Evolutionary conservation across 768 basidiomycete species (phyloP), one percentile per base, ranked within the genome.

Genomic region (Tulasnella calospora): DNA sequence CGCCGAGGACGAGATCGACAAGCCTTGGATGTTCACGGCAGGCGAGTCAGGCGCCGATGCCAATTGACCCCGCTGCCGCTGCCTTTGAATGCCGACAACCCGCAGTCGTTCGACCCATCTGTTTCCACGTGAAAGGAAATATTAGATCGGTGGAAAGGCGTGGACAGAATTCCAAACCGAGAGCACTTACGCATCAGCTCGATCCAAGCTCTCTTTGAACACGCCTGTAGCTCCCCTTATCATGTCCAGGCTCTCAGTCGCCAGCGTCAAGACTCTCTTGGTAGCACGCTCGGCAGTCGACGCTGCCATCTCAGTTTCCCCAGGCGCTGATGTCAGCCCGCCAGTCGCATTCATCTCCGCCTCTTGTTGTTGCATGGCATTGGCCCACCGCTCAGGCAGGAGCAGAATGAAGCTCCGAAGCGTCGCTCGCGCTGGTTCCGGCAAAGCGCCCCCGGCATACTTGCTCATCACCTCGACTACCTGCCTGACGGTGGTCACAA

Each of bases 191-290:
- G 92, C 89, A 83, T 96, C 95, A 40, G 95, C 95, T 76, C 92
- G 87, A 83, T 96, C 94, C 83, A 96, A 86, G 80, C 91, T 93
- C 79, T 96, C 95, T 82, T 91, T 92, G 79, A 96, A 92, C 33
- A 96, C 94, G 5, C 89, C 88, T n/a, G 94, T 94, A 38, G 96
- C 94, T 38, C 93, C 90, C 38, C 91, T 87, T 87, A 97, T 90
- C 94, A 96, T 96, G 82, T 97, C 95, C 84, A 97, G 82, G 82
- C 94, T 95, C 86, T 97, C 96, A 19, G 92, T 92, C 17, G 95
- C 94, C 12, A 97, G 89, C 10, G 91, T 90, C 81, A 97, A 83
- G 27, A 97, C 91, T 73, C 92, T 86, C 83, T 94, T 92, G 13
- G 95, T 93, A 38, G 94, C 92, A 21, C 90, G 87, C 33, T 89